Conservation (phyloP, 257 asterid genomes). For the Vinca minor region DNA sequence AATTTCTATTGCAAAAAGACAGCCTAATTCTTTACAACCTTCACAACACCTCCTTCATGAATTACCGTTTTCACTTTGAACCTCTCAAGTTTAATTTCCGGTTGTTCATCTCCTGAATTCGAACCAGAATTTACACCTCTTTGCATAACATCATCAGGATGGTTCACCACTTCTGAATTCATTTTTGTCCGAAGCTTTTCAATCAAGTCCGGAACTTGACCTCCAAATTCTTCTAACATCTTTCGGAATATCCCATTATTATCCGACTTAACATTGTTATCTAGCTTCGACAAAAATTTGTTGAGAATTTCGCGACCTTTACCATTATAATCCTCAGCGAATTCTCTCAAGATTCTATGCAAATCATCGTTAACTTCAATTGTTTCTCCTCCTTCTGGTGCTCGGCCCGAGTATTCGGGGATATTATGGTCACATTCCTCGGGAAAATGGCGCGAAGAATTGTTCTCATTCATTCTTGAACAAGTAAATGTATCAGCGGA, state of each 20-base stretch:
- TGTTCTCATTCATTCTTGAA: not conserved
- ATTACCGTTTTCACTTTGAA: conserved; percentile 26
- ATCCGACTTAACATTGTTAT: conserved; percentile 13
- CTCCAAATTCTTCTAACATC: conserved; percentile 12
- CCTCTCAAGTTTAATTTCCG: conserved; percentile 7
- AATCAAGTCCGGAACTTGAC: conserved; percentile 7
- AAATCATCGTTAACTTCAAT: conserved; percentile 6
- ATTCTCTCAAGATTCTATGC: not conserved
- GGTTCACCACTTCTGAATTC: not conserved
- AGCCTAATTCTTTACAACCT: not conserved
- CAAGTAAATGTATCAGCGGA: too few relatives aligned
- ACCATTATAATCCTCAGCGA: conserved; percentile 18
- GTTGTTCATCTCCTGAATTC: conserved; percentile 2
- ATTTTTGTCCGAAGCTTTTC: conserved; percentile 12
- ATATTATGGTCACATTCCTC: not conserved
- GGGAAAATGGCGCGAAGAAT: not conserved
- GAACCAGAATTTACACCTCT: not conserved
- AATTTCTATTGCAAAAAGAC: not conserved
- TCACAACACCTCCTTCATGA: conserved; percentile 12
- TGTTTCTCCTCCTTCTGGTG: not conserved
- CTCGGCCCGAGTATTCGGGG: too few relatives aligned
- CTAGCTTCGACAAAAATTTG: conserved; percentile 21
- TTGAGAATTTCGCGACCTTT: conserved; percentile 22
- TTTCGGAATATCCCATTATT: conserved; percentile 2
- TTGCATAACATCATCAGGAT: not conserved